Evolutionary conservation across 441 rosid species (phyloP), one percentile per base, ranked within the genome.

Genomic region (Hura crepitans): DNA sequence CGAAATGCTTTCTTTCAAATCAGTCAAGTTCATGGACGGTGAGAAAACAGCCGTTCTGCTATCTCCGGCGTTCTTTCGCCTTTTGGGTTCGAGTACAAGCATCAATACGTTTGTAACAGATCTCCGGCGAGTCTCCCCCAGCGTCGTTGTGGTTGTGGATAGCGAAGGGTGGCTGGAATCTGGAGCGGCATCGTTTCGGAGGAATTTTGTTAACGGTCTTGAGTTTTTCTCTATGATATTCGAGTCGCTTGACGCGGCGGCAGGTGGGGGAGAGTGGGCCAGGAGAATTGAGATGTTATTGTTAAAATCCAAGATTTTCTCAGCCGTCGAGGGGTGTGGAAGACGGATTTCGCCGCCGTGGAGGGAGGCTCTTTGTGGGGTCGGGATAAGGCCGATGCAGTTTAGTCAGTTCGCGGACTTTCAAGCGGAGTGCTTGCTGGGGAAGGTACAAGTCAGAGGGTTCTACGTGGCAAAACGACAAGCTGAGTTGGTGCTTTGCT

Each of bases 401-500:
- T 68, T 88, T 73, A 95, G 97, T 70, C 97, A 83, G 77, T 90
- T 92, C 23, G 97, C 98, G 10, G 92, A 88, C 39, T 86, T 78
- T 62, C 97, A 87, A 73, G 98, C 96, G 0, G 91, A 89, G 85
- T 83, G 77, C 74, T 77, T 95, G 80, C 68, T 92, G 43, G 86
- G 87, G 72, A 89, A 84, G 72, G 85, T 92, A 31, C 90, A 87
- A 58, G 92, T 82, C 42, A 78, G 84, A 72, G 99, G 97, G 14
- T 95, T 95, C 92, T 84, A 82, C 81, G 97, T 90, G 85, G 98
- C 86, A 0, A 95, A 85, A 85, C 89, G 87, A 11, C 89, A 87
- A 23, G 86, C 89, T 42, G 98, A 95, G 77, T 77, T 95, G 84
- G 86, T 92, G 83, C 92, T 95, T 72, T 95, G 91, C 79, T 92